Conservation (phyloP, 2,329 filamentous ascomycete species). For the Dothistroma septosporum region DNA sequence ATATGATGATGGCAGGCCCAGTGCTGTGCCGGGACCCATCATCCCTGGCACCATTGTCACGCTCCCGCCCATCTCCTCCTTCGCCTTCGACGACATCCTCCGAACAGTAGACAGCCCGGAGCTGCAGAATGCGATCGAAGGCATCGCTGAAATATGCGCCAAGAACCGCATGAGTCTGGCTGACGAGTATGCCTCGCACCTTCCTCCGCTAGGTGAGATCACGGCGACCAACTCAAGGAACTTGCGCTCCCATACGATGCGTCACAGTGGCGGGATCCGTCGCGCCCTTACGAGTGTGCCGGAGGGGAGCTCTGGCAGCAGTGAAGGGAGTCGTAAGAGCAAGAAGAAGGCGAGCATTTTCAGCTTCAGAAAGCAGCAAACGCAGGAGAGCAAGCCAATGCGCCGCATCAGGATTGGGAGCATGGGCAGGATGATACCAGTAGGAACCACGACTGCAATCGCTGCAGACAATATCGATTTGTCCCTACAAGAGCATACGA, state of each 20-base stretch:
- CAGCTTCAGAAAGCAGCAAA: constrained; percentile 22
- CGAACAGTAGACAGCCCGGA: constrained; percentile 44
- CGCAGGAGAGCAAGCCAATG: constrained; percentile 16
- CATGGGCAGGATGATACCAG: constrained; percentile 29
- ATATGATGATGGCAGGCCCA: constrained; percentile 19
- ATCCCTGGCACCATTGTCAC: constrained; percentile 4
- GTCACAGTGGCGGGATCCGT: constrained; percentile 24
- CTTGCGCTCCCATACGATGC: constrained; percentile 17
- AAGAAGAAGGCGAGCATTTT: constrained; percentile 25
- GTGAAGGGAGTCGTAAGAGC: constrained; percentile 29
- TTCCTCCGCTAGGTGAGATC: constrained; percentile 59
- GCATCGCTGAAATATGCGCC: constrained; percentile 61
- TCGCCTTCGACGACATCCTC: constrained; percentile 33
- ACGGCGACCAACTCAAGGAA: constrained; percentile 24
- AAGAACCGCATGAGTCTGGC: constrained; percentile 58
- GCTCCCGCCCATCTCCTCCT: constrained; percentile 32
- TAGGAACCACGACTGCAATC: constrained; percentile 28
- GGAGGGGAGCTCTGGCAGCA: constrained; percentile 46
- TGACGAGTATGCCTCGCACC: constrained; percentile 59
- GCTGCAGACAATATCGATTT: constrained; percentile 12
- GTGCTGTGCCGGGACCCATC: constrained; percentile 5
- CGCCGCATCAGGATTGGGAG: constrained; percentile 27
- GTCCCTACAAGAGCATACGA: constrained; percentile 10
- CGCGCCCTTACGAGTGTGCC: constrained; percentile 45
- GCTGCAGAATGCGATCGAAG: constrained; percentile 55